Base-by-base conservation (phyloP, 2,329 filamentous ascomycete species). In the Talaromyces sp. region DNA sequence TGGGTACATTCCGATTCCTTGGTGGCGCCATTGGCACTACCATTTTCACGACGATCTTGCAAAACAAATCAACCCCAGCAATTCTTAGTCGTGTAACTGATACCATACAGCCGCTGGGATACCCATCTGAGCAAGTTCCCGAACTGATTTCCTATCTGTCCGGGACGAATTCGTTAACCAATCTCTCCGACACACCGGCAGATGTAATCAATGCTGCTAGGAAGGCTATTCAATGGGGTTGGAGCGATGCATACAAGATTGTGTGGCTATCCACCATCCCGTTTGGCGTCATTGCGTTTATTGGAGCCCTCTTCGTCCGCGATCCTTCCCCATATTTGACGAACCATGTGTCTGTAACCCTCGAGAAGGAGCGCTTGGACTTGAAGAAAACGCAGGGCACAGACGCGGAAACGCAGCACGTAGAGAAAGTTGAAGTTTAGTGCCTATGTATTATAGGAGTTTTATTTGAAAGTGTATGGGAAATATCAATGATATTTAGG, bases 211-310 rank as follows among this genome's bases (percentile, higher is more conserved):
- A 24, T 27, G 50, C 50, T 24, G 50, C 50, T 10, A 52, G 8
- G 26, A 52, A 8, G 17, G 50, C 50, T n/a, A 52, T 29, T 24
- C 19, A 24, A 52, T 52, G 50, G 50, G 50, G 50, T 2, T 52
- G 50, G 50, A 52, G 50, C 24, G 50, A 52, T 52, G 50, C 50
- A 24, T 52, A 52, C 50, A 52, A 52, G 50, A 52, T 52, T 10
- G 50, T 57, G 38, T 57, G 35, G 35, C 26, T 46, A 7, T 19
- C 38, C 49, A 58, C 56, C 2, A 58, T 58, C 4, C 56, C 56
- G 27, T 58, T 58, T 58, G 56, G 56, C 11, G 46, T 58, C 56
- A 58, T 58, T 21, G 56, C 56, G 4, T 51, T 58, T 35, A 43
- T 35, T 8, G 43, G 41, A 2, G 56, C 56, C 2, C 21, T 31